Percentiles rank a stretch among this genome's conserved stretches.
These are phyloP conservation scores for Streptanthus diversifolius DNA, from an alignment of 345 rosid genomes.

Conservation along the genomic window DNA sequence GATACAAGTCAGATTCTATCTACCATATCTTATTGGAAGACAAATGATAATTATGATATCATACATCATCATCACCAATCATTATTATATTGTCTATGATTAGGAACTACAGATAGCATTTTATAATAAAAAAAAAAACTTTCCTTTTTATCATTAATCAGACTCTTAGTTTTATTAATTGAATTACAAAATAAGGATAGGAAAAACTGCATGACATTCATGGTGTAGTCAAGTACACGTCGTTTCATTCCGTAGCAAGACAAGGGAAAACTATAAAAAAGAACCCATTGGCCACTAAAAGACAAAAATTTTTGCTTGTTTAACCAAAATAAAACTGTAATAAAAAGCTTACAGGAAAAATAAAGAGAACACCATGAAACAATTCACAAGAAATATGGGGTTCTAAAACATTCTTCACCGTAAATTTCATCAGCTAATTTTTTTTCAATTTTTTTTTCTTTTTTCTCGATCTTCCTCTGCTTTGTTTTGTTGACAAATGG, in stretches of 20 bases:
- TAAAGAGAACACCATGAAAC: constrained; percentile 13
- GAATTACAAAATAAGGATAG: background rate
- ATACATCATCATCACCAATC: background rate
- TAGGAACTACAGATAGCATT: too few species aligned
- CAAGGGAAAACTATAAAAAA: background rate
- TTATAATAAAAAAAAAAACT: too few species aligned
- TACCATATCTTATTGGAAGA: background rate
- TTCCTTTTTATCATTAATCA: too few species aligned
- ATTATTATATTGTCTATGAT: background rate
- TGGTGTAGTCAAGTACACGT: background rate
- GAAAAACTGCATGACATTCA: background rate
- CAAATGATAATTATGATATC: too few species aligned
- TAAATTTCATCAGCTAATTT: constrained; percentile 3
- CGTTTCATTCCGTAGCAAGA: background rate
- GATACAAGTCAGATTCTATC: background rate
- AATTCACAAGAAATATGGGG: constrained; percentile 31
- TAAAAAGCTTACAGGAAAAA: constrained; percentile 17
- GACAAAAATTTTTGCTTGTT: background rate
- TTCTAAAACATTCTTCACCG: constrained; percentile 12
- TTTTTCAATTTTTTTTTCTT: background rate
- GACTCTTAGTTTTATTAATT: too few species aligned
- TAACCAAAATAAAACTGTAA: background rate
- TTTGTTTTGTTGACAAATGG: constrained; percentile 8
- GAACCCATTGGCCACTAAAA: background rate
- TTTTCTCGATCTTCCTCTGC: constrained; percentile 4